Conservation (phyloP, 192 early-diverging fungal species). For the Dissophora globulifera region DNA sequence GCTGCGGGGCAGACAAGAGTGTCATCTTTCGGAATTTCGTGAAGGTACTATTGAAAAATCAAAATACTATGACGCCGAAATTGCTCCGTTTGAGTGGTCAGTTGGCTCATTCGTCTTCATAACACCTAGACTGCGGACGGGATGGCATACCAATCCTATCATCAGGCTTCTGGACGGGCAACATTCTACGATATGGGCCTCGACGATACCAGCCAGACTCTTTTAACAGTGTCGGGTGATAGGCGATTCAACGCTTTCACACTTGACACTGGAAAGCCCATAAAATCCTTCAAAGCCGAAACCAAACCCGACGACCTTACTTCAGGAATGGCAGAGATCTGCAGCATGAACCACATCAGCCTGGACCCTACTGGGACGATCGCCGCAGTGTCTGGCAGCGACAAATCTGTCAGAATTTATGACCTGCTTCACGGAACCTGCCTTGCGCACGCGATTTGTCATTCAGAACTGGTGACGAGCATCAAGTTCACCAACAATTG, state of each 20-base stretch:
- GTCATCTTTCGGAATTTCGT: conserved; percentile 71
- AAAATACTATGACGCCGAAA: too few relatives aligned
- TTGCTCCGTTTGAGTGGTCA: too few relatives aligned
- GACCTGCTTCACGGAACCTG: conserved; percentile 72
- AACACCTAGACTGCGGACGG: conserved; percentile 29
- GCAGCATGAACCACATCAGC: conserved; percentile 71
- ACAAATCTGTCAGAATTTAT: conserved; percentile 77
- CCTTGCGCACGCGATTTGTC: conserved; percentile 68
- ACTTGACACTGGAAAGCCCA: conserved; percentile 72
- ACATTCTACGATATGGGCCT: conserved; percentile 81
- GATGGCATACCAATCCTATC: conserved; percentile 63
- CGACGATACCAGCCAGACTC: conserved; percentile 61
- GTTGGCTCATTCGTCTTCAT: too few relatives aligned
- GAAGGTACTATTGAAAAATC: conserved; percentile 14
- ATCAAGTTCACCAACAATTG: conserved; percentile 69
- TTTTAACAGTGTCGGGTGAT: conserved; percentile 77
- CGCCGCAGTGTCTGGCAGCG: conserved; percentile 71
- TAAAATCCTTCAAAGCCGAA: conserved; percentile 68
- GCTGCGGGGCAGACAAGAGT: conserved; percentile 86
- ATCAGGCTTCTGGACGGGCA: conserved; percentile 74
- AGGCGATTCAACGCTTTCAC: conserved; percentile 70
- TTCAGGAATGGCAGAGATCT: conserved; percentile 55
- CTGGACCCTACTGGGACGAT: conserved; percentile 77
- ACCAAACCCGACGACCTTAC: conserved; percentile 52
- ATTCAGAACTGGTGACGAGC: conserved; percentile 79